A percentile compares a stretch with the other conserved stretches of the same genome.
Conservation (phyloP, 495 filamentous ascomycete genomes). For the Sabuloglossum arenarium region DNA sequence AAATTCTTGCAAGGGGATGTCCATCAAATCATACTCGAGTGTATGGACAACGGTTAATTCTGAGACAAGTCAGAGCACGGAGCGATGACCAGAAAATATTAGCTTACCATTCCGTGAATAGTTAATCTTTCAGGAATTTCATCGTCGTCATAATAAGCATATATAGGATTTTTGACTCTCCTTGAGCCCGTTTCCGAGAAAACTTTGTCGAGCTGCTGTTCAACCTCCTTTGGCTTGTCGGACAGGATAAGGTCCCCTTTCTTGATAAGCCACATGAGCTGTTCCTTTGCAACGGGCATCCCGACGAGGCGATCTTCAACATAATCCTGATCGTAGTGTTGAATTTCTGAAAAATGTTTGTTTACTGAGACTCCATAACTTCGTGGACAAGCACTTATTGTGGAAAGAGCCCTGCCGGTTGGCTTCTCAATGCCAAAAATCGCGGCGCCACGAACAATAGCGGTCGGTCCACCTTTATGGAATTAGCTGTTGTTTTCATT, state of each 20-base stretch:
- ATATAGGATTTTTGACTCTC: neutral
- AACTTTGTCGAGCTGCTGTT: neutral
- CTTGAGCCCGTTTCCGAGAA: neutral
- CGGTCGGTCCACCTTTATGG: neutral
- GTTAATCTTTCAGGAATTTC: neutral
- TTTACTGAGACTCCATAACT: neutral
- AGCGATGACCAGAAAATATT: neutral
- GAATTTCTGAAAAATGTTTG: neutral
- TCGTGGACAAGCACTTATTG: neutral
- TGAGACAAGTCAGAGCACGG: neutral
- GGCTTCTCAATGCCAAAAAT: neutral
- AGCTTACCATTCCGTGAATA: neutral
- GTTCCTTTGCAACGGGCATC: neutral
- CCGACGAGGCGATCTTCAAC: neutral
- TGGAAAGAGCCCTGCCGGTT: neutral
- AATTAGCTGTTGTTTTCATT: slow-evolving; percentile 5
- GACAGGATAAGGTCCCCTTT: neutral
- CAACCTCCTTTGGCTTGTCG: neutral
- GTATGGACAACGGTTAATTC: neutral
- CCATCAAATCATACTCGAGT: neutral
- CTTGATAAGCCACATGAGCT: neutral
- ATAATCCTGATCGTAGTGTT: neutral
- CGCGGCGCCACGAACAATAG: neutral
- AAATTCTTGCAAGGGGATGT: neutral
- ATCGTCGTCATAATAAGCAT: neutral